Evolutionary conservation across 2,329 filamentous ascomycete species (phyloP), one percentile per base, ranked within the genome.

Genomic region (Phoma sp.): DNA sequence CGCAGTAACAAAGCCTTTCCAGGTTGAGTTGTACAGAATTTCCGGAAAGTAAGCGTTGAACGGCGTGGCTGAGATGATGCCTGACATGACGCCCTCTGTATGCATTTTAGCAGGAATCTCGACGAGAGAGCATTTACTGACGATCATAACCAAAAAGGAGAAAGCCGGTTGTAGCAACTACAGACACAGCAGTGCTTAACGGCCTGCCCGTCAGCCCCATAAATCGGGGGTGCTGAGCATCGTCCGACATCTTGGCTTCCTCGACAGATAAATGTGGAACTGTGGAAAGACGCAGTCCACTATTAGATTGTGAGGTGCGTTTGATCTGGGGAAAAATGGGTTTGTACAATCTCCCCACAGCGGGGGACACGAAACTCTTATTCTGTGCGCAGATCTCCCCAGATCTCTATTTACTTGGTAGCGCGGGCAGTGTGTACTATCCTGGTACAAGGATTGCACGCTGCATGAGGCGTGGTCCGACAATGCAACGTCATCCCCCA

Each of bases 1-100:
- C 14, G 81, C 75, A 1, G 79, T 81, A 15, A 83, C 78, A 49
- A 78, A 80, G 45, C 80, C 81, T 65, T 80, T 78, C 68, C 80
- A 76, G n/a, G 77, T 80, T 12, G 76, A 69, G 59, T 82, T 67
- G 49, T 70, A 51, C 15, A 69, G 57, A 2, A 73, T 76, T 51
- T 78, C 69, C 0, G 76, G 76, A 43, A 78, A 78, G 52, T 72
- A 73, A 10, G 54, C 45, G 53, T 68, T 71, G 57, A 74, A 74
- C 0, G 68, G 68, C 6, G 68, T 62, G 2, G 69, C 69, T 1
- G 66, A 66, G n/a, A 74, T 74, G 42, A 74, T 74, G 21, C 71
- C 71, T 17, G 67, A 69, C 71, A 74, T 74, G 48, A 74, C 71
- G 47, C 71, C 71, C 63, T 73, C 67, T 71, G 42, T 6, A 11